Evolutionary conservation across 768 basidiomycete genomes (phyloP).

Genomic region (Boletus vinaceobasis): DNA sequence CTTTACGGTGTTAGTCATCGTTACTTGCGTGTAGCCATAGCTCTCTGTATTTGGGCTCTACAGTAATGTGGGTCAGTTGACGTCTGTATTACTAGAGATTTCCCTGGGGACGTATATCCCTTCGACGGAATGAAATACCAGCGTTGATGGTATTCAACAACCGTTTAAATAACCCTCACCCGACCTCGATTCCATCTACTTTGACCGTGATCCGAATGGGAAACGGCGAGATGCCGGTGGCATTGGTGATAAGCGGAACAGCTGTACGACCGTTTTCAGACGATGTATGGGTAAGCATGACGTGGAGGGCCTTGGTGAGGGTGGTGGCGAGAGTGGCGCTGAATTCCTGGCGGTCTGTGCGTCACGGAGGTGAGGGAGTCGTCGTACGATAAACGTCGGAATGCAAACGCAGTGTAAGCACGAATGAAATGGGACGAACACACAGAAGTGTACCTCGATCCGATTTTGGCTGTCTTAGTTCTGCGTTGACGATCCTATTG

Average conservation of each 20-base stretch:
- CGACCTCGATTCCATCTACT: constrained; percentile 64
- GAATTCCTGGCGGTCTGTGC: constrained; percentile 48
- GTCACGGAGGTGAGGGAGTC: not conserved
- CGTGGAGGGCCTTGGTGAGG: constrained; percentile 62
- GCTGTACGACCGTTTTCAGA: constrained; percentile 71
- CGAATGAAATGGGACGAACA: not conserved
- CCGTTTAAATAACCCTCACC: constrained; percentile 16
- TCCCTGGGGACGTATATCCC: not conserved
- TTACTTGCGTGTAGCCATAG: constrained; percentile 9
- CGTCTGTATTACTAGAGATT: not conserved
- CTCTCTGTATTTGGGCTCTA: not conserved
- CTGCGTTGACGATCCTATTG: constrained; percentile 73
- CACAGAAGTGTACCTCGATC: constrained; percentile 47
- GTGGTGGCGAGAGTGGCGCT: constrained; percentile 56
- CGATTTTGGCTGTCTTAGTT: constrained; percentile 67
- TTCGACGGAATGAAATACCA: not conserved
- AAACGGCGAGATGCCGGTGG: constrained; percentile 74
- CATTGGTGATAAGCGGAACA: constrained; percentile 79
- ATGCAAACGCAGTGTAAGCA: not conserved
- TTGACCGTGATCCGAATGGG: constrained; percentile 68
- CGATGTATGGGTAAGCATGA: constrained; percentile 74
- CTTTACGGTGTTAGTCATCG: not conserved
- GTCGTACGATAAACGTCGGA: not conserved
- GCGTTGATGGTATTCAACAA: not conserved
- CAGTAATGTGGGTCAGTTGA: not conserved